These are phyloP conservation scores for Elongisporangium senticosum DNA, from an alignment of 352 stramenopile species.

Conservation along the genomic window DNA sequence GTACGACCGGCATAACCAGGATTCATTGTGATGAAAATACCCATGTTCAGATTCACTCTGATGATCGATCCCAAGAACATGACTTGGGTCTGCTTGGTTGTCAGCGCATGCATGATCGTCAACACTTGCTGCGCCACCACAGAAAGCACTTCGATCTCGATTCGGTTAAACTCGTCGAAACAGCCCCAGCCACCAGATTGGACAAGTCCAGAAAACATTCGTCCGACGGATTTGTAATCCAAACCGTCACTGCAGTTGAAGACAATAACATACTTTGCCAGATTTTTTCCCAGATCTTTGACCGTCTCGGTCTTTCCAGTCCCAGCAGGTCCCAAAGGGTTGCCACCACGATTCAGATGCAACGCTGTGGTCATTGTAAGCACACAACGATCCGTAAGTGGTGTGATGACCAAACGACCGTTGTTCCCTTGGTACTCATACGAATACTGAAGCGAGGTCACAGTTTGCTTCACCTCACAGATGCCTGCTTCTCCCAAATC, in stretches of 20 bases:
- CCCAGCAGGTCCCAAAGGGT: conserved; percentile 87
- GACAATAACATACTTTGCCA: conserved; percentile 93
- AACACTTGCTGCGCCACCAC: conserved; percentile 91
- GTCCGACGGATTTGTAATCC: conserved; percentile 92
- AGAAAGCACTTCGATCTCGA: conserved; percentile 93
- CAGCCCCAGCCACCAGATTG: conserved; percentile 92
- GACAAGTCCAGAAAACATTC: conserved; percentile 91
- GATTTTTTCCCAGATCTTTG: conserved; percentile 92
- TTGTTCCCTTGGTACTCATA: conserved; percentile 88
- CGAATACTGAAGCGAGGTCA: conserved; percentile 80
- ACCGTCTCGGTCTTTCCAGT: conserved; percentile 94
- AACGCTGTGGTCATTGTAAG: conserved; percentile 92
- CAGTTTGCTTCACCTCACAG: conserved; percentile 84
- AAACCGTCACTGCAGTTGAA: conserved; percentile 94
- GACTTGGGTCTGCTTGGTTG: conserved; percentile 60
- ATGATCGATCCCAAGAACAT: conserved; percentile 86
- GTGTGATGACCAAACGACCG: conserved; percentile 89
- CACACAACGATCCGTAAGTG: conserved; percentile 90
- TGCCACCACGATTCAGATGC: conserved; percentile 88
- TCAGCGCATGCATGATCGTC: conserved; percentile 87
- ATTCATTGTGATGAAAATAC: conserved; percentile 93
- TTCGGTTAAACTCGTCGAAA: conserved; percentile 96
- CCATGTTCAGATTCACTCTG: conserved; percentile 84
- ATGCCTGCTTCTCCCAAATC: conserved; percentile 74
- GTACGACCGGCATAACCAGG: conserved; percentile 88